Base-by-base conservation (phyloP, 768 basidiomycete genomes). In the Tylopilus vinaceipallidus region DNA sequence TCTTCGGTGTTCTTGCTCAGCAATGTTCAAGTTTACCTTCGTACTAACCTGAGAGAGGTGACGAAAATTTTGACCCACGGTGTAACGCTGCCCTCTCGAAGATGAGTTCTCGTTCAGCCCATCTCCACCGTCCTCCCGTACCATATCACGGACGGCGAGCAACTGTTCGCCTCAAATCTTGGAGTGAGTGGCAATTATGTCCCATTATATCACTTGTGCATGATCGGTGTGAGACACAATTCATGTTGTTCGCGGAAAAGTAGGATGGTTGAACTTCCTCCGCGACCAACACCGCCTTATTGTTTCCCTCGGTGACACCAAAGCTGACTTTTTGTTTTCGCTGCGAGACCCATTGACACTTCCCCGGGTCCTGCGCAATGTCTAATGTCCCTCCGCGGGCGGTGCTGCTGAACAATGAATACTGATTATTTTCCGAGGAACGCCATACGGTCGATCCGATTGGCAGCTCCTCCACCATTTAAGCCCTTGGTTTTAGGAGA, bases 181-280 rank as follows among this genome's bases (percentile, higher is more conserved):
- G n/a, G n/a, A n/a, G n/a, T n/a, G n/a, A n/a, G n/a, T n/a, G n/a
- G n/a, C n/a, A n/a, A n/a, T n/a, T n/a, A n/a, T n/a, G n/a, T n/a
- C n/a, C n/a, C n/a, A n/a, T n/a, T n/a, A n/a, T n/a, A n/a, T n/a
- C n/a, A n/a, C n/a, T n/a, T n/a, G n/a, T n/a, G n/a, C n/a, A 23
- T 55, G 61, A 67, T 64, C 66, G 50, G 55, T 59, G 69, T 70
- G 63, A 68, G 62, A 68, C 69, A 66, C 44, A 36, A 23, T 14
- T 30, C 55, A 38, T 55, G 46, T 57, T 57, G 45, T 58, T 57
- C 48, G 35, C 50, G 34, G 50, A 52, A 55, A 52, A 40, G 33
- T 34, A 32, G 41, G n/a, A 40, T 22, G 45, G 34, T 49, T 45
- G 44, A 51, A 39, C 37, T 26, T 43, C 40, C 40, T 27, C 34